Evolutionary conservation across 345 rosid species (phyloP), one percentile per base, ranked within the genome.

Genomic region (Ceriops zippeliana): DNA sequence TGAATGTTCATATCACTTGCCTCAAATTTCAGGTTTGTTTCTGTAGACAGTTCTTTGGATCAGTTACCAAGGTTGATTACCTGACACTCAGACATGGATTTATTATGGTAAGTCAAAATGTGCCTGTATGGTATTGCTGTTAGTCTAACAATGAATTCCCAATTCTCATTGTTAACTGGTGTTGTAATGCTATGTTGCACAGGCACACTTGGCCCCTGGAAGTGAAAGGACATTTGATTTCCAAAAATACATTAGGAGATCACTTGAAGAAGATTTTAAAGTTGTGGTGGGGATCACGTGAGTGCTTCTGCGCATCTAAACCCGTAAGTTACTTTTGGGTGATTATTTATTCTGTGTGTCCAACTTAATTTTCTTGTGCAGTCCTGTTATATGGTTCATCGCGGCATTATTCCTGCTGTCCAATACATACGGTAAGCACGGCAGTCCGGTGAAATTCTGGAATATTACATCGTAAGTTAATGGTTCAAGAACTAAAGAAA

Each of bases 161-260:
- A 2, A 28, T 5, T 26, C 58, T 34, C 28, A 34, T 47, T 19
- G 31, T 9, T 58, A n/a, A 57, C 52, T 57, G 56, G n/a, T 46
- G 28, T 28, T 59, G 22, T 35, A 62, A 28, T 63, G 27, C 22
- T 27, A 21, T 24, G 28, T 46, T 11, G 30, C n/a, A 3, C 91
- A 95, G 98, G 96, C 99, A 58, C 99, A 95, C 83, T 72, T 91
- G 70, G 86, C 96, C 52, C 89, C 92, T 57, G 90, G 84, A 68
- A 87, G 91, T 66, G 85, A 70, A 79, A 73, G 81, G 68, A 87
- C 47, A 70, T 95, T 95, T 13, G 85, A 95, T 77, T 95, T 95
- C 66, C 91, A 83, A 78, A 85, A 90, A 53, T 95, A 95, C 74
- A 91, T 95, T 58, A 75, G 73, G 52, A 86, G 90, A 83, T 91